Evolutionary conservation across 352 stramenopile genomes (phyloP).

Genomic region (Phytophthora litchii): DNA sequence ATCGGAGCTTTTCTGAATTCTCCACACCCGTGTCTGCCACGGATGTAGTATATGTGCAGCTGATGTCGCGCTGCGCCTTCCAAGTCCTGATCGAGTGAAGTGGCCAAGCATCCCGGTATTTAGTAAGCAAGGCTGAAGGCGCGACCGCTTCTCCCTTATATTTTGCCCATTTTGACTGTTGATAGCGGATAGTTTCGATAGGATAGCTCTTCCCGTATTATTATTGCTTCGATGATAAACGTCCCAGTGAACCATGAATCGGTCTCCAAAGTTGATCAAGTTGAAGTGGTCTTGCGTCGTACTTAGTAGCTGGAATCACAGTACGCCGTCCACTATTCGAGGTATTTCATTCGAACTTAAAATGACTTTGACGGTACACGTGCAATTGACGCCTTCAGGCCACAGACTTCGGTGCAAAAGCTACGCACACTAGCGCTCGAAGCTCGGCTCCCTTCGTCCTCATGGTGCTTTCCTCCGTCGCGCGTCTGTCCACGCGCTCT

Average conservation of each 20-base stretch:
- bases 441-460: constrained; percentile 7
- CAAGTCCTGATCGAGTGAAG: constrained; percentile 25
- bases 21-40: constrained; percentile 18
- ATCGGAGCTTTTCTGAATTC: constrained; percentile 2
- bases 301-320: neutral
- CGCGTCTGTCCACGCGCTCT: constrained; percentile 30
- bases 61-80: constrained; percentile 19
- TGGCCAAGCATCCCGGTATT: constrained; percentile 38
- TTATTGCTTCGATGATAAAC: constrained; percentile 35
- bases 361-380: neutral
- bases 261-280: no score
- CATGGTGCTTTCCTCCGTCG: constrained; percentile 37
- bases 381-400: constrained; percentile 24
- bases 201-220: constrained; percentile 37
- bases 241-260: constrained; percentile 17
- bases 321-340: neutral
- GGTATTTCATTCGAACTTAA: constrained; percentile 12
- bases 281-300: constrained; percentile 13
- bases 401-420: constrained; percentile 36
- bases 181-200: constrained; percentile 36
- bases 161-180: constrained; percentile 36
- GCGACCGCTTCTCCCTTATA: constrained; percentile 24
- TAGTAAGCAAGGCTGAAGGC: constrained; percentile 37
- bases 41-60: constrained; percentile 39
- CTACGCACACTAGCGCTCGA: constrained; percentile 20